These are phyloP conservation scores for Triangularia setosa DNA, from an alignment of 2,329 filamentous ascomycete species.

Conservation along the genomic window DNA sequence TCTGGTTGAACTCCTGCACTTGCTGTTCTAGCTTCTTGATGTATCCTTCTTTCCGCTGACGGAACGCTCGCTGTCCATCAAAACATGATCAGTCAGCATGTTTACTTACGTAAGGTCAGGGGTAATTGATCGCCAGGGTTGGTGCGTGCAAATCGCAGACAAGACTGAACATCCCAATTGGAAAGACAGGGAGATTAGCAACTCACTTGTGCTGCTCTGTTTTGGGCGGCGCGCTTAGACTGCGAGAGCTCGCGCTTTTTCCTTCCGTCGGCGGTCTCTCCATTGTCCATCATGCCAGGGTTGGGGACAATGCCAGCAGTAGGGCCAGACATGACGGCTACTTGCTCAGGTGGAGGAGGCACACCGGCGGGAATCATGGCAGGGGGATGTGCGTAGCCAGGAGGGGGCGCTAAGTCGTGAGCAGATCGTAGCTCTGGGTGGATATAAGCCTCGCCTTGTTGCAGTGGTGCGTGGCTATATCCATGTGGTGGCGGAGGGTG, in stretches of 20 bases:
- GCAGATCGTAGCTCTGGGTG: slow-evolving; percentile 44
- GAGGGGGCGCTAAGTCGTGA: slow-evolving; percentile 20
- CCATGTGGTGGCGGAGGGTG: slow-evolving; percentile 37
- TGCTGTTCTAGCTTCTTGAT: slow-evolving; percentile 97
- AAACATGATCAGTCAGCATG: slow-evolving; percentile 14
- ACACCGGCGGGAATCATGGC: slow-evolving; percentile 34
- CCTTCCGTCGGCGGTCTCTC: slow-evolving; percentile 50
- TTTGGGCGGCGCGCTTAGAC: slow-evolving; percentile 94
- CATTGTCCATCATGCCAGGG: slow-evolving; percentile 30
- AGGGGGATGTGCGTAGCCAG: slow-evolving; percentile 27
- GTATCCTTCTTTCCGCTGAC: slow-evolving; percentile 95
- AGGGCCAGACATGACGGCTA: slow-evolving; percentile 31
- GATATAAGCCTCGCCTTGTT: slow-evolving; percentile 43
- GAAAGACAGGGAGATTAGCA: background rate
- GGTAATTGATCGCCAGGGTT: background rate
- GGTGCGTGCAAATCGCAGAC: background rate
- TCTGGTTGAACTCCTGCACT: slow-evolving; percentile 71
- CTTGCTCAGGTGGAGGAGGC: slow-evolving; percentile 25
- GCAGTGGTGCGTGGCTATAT: slow-evolving; percentile 36
- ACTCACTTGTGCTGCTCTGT: slow-evolving; percentile 89
- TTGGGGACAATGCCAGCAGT: slow-evolving; percentile 26
- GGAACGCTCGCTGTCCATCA: slow-evolving; percentile 75
- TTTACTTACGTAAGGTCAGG: slow-evolving; percentile 12
- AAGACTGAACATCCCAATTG: background rate
- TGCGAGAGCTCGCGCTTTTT: slow-evolving; percentile 93